Base-by-base conservation (phyloP, 352 stramenopile genomes). In the Phytophthora europaea region DNA sequence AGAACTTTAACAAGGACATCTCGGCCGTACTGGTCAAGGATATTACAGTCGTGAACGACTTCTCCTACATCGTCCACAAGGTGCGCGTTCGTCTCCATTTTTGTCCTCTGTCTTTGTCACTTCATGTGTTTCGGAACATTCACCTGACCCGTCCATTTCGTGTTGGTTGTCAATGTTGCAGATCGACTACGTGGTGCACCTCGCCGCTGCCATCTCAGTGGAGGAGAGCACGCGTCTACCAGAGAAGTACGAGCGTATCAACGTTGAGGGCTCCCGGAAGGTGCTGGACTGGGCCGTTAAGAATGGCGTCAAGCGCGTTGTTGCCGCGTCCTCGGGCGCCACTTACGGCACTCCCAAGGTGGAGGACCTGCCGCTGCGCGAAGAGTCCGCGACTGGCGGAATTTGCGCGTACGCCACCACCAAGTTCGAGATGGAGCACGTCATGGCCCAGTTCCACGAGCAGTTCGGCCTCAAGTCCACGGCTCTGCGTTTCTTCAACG, bases 201-300 rank as follows among this genome's bases (percentile, higher is more conserved):
- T 95, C 43, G 88, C 88, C 16, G 88, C 88, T 20, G 88, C 88
- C 34, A 94, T 95, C 59, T 95, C 88, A 15, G 88, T 95, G 23
- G 88, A 93, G 72, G 88, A 95, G 71, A 95, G 88, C 67, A 93
- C 87, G 48, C 84, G 85, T 38, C 64, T 92, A n/a, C 88, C 88
- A 2, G 86, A 94, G 56, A 94, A 94, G 66, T 94, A 94, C 73
- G 73, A 92, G 64, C 86, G 86, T 34, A 92, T 94, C 73, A 94
- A 94, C 70, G 73, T 92, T 22, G 86, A 91, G 48, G 88, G 88
- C 6, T 94, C 86, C 23, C 84, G 82, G 26, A 92, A 94, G 71
- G 84, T 94, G 28, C 76, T 94, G 0, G 84, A 93, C 31, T 94
- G 86, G 86, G 88, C 88, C 0, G 61, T 89, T 13, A 86, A 90